Conservation (phyloP, 139 green algal species). For the Yamagishiella unicocca region DNA sequence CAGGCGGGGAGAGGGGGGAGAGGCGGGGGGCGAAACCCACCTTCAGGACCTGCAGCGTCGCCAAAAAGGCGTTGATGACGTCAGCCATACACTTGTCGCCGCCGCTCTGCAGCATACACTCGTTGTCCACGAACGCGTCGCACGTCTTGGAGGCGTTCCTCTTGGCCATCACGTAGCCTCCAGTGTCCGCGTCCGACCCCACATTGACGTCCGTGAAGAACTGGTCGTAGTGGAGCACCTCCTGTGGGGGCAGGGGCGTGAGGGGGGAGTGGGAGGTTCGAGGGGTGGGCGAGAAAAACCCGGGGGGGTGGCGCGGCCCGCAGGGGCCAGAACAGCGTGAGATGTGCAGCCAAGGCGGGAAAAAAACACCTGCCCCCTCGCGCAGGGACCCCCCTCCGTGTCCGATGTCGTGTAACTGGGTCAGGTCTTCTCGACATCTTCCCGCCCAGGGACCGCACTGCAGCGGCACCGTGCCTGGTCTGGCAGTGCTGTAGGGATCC, state of each 20-base stretch:
- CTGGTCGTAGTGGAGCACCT: conserved; percentile 30
- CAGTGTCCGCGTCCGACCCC: not conserved
- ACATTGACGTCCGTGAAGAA: conserved; percentile 42
- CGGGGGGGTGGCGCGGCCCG: too few relatives aligned
- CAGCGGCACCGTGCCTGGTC: too few relatives aligned
- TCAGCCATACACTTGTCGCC: conserved; percentile 25
- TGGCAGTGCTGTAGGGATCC: too few relatives aligned
- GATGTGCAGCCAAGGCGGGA: too few relatives aligned
- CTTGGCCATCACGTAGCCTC: conserved; percentile 48
- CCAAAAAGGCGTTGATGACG: conserved; percentile 21
- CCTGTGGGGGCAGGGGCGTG: not conserved
- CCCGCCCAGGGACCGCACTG: too few relatives aligned
- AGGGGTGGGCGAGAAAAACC: not conserved
- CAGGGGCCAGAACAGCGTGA: too few relatives aligned
- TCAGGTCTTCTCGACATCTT: too few relatives aligned
- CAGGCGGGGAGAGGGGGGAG: too few relatives aligned
- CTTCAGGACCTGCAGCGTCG: not conserved
- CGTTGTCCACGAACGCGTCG: not conserved
- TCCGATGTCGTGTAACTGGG: too few relatives aligned
- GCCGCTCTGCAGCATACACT: not conserved
- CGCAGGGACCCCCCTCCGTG: too few relatives aligned
- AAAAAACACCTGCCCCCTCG: too few relatives aligned
- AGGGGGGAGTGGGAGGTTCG: not conserved
- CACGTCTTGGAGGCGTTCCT: conserved; percentile 38
- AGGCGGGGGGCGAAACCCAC: too few relatives aligned